A percentile compares a stretch with the other conserved stretches of the same genome.
These are phyloP conservation scores for Salix udensis DNA, from an alignment of 345 rosid genomes.

Conservation along the genomic window DNA sequence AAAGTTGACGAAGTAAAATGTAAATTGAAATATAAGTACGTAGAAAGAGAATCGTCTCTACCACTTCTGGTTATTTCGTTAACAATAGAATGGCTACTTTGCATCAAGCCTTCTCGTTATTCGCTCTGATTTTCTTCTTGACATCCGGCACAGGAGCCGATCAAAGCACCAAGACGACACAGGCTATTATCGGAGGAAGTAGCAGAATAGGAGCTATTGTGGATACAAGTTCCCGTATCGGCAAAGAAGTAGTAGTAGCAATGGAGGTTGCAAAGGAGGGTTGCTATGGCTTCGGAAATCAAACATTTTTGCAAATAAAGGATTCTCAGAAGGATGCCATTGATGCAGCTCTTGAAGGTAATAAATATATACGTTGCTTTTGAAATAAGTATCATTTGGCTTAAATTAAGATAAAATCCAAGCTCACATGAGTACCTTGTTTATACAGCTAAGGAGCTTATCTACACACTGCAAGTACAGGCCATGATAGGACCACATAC, in stretches of 20 bases:
- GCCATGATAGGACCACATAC: constrained; percentile 25
- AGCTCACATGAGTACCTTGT: too few species aligned
- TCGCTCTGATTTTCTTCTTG: too few species aligned
- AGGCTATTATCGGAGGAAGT: too few species aligned
- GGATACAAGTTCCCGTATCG: not conserved
- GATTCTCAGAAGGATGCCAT: not conserved
- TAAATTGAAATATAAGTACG: too few species aligned
- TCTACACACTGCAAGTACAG: not conserved
- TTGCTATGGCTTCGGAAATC: not conserved
- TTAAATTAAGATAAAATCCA: too few species aligned
- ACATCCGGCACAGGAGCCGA: too few species aligned
- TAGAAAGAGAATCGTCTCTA: too few species aligned
- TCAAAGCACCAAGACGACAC: too few species aligned
- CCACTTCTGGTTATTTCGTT: too few species aligned
- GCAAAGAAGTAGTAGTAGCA: not conserved
- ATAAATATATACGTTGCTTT: not conserved
- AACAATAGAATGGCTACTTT: too few species aligned
- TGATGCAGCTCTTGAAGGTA: not conserved
- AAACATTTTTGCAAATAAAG: not conserved
- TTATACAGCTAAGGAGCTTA: constrained; percentile 14
- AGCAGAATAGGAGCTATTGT: not conserved
- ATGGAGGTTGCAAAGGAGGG: not conserved
- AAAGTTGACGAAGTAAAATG: too few species aligned
- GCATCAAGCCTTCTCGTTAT: too few species aligned
- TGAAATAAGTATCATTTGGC: not conserved